Evolutionary conservation across 345 rosid genomes (phyloP), one percentile per base, ranked within the genome.

Genomic region (Crucihimalaya himalaica): DNA sequence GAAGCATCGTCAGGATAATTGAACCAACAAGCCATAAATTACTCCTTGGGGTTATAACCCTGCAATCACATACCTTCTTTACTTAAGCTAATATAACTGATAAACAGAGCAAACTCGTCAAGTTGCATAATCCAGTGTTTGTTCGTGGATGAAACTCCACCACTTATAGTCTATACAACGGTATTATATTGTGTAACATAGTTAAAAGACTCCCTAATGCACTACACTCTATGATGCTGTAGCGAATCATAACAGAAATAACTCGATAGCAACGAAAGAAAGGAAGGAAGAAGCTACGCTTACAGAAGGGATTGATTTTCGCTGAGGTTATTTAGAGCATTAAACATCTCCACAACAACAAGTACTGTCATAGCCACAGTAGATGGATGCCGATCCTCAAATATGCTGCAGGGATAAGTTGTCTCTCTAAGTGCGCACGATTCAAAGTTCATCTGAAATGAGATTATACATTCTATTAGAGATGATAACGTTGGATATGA

Each of bases 281-380:
- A 18, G 39, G 59, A 23, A 57, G 18, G 57, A 56, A 39, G 48
- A 72, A 37, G 56, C 32, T 51, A 50, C 40, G 85, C 99, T 92
- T 81, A 95, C 99, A 95, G 71, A 77, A 95, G 88, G 31, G 98
- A 95, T 39, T 95, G 99, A 74, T 92, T 95, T 84, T 95, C 99
- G 57, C 99, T 95, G 76, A 95, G 98, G 84, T 95, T 95, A 79
- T 95, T 95, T 81, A 95, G 81, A 79, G 99, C 97, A 65, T 95
- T 95, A 81, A 95, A 95, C 99, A 95, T 95, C 88, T 95, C 99
- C 71, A 95, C 99, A 31, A 95, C 98, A 77, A 95, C 98, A 82
- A 95, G 99, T 64, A 95, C 99, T 27, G 99, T 95, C 99, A 95
- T 92, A 50, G 99, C 76, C 58, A 95, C 89, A 25, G 99, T 92